Evolutionary conservation across 495 filamentous ascomycete species (phyloP).

Genomic region (Tuber aestivum): DNA sequence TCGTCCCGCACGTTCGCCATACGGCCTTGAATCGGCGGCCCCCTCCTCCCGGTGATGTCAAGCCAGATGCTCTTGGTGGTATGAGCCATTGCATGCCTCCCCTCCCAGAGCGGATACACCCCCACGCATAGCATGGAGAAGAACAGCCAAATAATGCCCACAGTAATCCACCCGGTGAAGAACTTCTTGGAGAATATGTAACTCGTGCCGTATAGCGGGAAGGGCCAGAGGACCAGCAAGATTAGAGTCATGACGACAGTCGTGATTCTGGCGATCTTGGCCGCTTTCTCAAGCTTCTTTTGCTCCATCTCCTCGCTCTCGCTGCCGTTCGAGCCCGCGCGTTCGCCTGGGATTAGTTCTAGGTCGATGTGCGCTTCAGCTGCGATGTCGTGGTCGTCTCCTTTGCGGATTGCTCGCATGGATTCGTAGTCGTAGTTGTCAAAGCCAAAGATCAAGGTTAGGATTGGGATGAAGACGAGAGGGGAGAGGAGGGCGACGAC

Average conservation of each 20-base stretch:
- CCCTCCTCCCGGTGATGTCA: constrained; percentile 62
- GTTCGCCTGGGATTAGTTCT: constrained; percentile 60
- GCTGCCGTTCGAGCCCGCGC: constrained; percentile 40
- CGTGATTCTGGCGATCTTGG: constrained; percentile 70
- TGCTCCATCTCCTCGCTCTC: constrained; percentile 57
- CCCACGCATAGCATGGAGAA: constrained; percentile 65
- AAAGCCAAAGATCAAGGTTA: constrained; percentile 66
- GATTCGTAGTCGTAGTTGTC: constrained; percentile 87
- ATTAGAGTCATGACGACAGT: constrained; percentile 70
- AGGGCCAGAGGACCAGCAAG: constrained; percentile 84
- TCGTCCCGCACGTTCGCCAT: constrained; percentile 8
- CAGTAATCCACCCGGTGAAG: constrained; percentile 85
- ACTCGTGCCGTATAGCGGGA: constrained; percentile 81
- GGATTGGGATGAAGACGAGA: constrained; percentile 66
- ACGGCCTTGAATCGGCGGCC: constrained; percentile 37
- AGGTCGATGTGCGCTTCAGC: constrained; percentile 63
- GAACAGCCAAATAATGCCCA: constrained; percentile 87
- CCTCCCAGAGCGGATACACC: constrained; percentile 77
- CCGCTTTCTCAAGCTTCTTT: constrained; percentile 61
- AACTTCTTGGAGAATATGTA: constrained; percentile 89
- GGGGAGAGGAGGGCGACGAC: constrained; percentile 76
- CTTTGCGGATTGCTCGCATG: constrained; percentile 77
- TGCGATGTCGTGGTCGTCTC: constrained; percentile 74
- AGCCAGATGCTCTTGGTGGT: constrained; percentile 61
- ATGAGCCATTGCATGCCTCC: constrained; percentile 59